Evolutionary conservation across 2,329 filamentous ascomycete genomes (phyloP).

Genomic region (Paecilomyces formosus): DNA sequence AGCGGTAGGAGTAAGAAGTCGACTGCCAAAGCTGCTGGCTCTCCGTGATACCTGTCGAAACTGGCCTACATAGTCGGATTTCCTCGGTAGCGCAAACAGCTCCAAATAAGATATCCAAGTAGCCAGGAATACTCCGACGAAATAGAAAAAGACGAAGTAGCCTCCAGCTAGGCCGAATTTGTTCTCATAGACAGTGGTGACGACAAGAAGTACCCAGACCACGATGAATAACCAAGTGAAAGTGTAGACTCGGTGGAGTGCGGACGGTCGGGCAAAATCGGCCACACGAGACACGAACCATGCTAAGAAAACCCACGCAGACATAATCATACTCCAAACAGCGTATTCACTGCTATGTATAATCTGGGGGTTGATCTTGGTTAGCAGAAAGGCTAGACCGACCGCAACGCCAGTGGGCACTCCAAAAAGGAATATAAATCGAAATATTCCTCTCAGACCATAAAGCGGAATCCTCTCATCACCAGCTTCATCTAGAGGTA

Average conservation of each 20-base stretch:
- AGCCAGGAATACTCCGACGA: constrained; percentile 66
- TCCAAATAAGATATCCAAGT: constrained; percentile 71
- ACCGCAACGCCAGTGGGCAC: constrained; percentile 63
- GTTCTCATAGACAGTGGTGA: constrained; percentile 67
- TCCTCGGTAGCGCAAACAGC: constrained; percentile 66
- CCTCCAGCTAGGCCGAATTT: constrained; percentile 64
- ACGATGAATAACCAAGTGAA: constrained; percentile 77
- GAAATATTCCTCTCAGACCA: constrained; percentile 75
- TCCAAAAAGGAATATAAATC: constrained; percentile 69
- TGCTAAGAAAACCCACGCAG: constrained; percentile 68
- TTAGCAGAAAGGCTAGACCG: constrained; percentile 65
- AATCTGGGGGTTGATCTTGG: constrained; percentile 81
- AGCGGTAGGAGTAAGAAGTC: constrained; percentile 35
- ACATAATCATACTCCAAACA: constrained; percentile 82
- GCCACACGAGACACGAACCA: constrained; percentile 79
- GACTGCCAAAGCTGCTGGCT: constrained; percentile 30
- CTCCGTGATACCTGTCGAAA: constrained; percentile 39
- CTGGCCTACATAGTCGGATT: constrained; percentile 59
- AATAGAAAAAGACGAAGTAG: constrained; percentile 76
- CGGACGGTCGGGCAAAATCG: constrained; percentile 73
- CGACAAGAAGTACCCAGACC: constrained; percentile 65
- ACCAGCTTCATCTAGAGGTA: constrained; percentile 50
- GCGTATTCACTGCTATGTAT: constrained; percentile 84
- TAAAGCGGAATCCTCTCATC: constrained; percentile 58
- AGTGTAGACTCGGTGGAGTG: constrained; percentile 73